Conservation (phyloP, 805 yeast genomes). For the Candida nitratophila region DNA sequence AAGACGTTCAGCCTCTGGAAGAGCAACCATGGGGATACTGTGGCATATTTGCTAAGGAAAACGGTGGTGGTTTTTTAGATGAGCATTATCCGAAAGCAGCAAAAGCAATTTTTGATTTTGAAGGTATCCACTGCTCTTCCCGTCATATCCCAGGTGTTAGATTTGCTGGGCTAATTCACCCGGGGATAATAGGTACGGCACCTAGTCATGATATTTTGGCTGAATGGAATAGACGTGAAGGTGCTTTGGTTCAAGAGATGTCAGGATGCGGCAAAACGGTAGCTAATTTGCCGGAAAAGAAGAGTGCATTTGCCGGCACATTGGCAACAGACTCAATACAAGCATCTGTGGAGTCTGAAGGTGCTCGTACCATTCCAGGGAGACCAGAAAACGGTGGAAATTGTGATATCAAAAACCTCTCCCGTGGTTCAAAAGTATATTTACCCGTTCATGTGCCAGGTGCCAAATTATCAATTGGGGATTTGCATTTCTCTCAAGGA, state of each 20-base stretch:
- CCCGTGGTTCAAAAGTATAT: conserved; percentile 42
- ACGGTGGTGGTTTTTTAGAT: conserved; percentile 47
- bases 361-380: conserved; percentile 50
- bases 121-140: conserved; percentile 42
- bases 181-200: conserved; percentile 45
- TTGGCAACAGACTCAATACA: conserved; percentile 16
- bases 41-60: conserved; percentile 40
- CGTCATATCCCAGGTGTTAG: conserved; percentile 44
- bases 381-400: conserved; percentile 49
- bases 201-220: conserved; percentile 36
- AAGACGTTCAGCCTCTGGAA: conserved; percentile 45
- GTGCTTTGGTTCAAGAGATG: conserved; percentile 26
- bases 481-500: conserved; percentile 45
- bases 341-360: conserved; percentile 29
- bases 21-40: conserved; percentile 49
- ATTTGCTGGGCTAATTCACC: conserved; percentile 44
- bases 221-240: conserved; percentile 40
- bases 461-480: conserved; percentile 42
- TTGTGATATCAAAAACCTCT: conserved; percentile 44
- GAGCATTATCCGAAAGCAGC: conserved; percentile 43
- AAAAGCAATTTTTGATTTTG: conserved; percentile 46
- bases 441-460: conserved; percentile 42
- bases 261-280: conserved; percentile 28
- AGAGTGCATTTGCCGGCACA: conserved; percentile 33
- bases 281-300: conserved; percentile 32